Conservation (phyloP, 441 rosid genomes). For the Adansonia madagascariensis region DNA sequence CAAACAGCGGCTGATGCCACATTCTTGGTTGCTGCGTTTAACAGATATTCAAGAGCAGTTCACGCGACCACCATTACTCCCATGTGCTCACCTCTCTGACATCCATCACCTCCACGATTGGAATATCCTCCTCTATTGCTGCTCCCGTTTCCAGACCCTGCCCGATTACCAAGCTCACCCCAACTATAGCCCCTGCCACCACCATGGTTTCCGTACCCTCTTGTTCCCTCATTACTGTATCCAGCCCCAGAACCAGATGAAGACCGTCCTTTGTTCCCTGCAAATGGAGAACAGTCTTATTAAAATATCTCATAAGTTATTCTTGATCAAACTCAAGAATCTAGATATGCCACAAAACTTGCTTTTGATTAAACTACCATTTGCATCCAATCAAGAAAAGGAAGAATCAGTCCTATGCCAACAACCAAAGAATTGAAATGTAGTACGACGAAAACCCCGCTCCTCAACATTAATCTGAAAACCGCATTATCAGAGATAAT, state of each 20-base stretch:
- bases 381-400: not conserved
- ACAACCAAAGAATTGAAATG: not conserved
- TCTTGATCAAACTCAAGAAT: not conserved
- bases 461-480: not conserved
- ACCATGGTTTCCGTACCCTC: constrained; percentile 75
- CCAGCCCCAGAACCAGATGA: constrained; percentile 59
- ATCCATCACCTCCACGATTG: constrained; percentile 69
- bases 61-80: constrained; percentile 49
- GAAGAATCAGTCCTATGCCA: not conserved
- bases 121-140: constrained; percentile 52
- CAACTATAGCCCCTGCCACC: constrained; percentile 68
- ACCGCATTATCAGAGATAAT: not conserved
- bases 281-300: constrained; percentile 12
- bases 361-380: not conserved
- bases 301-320: not conserved
- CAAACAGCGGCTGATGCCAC: constrained; percentile 59
- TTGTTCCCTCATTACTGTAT: constrained; percentile 67
- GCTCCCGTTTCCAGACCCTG: constrained; percentile 66
- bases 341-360: not conserved
- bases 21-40: constrained; percentile 40
- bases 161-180: constrained; percentile 59
- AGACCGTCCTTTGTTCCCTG: constrained; percentile 70
- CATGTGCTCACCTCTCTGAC: constrained; percentile 49
- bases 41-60: constrained; percentile 42
- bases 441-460: not conserved